Evolutionary conservation across 2,329 filamentous ascomycete genomes (phyloP).

Genomic region (Paraphaeosphaeria minitans): DNA sequence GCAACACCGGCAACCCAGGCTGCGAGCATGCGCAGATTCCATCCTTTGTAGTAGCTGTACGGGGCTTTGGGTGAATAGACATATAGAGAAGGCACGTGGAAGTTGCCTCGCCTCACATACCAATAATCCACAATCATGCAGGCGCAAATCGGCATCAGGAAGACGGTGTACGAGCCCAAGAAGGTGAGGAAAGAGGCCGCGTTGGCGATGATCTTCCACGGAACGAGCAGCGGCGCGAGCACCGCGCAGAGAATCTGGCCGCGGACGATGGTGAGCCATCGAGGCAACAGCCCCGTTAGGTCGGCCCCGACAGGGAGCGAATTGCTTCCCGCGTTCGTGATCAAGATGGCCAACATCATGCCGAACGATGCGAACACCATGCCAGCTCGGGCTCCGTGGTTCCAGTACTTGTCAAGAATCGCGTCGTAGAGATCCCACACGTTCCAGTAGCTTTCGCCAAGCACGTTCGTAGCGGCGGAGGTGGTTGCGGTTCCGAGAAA

Average conservation of each 20-base stretch:
- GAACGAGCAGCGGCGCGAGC: not conserved
- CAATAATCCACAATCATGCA: constrained; percentile 29
- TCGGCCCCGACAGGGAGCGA: constrained; percentile 1
- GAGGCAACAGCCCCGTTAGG: not conserved
- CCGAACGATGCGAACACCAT: constrained; percentile 6
- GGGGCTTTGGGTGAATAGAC: constrained; percentile 16
- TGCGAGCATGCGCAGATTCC: constrained; percentile 27
- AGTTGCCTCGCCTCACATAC: constrained; percentile 24
- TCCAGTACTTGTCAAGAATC: constrained; percentile 27
- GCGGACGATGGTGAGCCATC: constrained; percentile 3
- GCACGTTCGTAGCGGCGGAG: not conserved
- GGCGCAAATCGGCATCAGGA: constrained; percentile 26
- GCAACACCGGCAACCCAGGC: constrained; percentile 25
- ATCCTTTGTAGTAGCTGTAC: constrained; percentile 27
- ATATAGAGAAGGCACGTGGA: constrained; percentile 26
- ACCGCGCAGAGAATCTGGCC: constrained; percentile 1
- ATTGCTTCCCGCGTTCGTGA: constrained; percentile 3
- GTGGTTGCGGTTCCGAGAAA: constrained; percentile 2
- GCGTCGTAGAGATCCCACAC: constrained; percentile 18
- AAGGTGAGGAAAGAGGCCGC: constrained; percentile 3
- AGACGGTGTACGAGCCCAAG: constrained; percentile 4
- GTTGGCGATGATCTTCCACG: constrained; percentile 5
- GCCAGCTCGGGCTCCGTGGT: not conserved
- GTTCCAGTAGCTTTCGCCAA: constrained; percentile 3
- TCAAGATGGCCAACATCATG: constrained; percentile 1